Conservation (phyloP, 768 basidiomycete genomes). For the Lyophyllum decastes region DNA sequence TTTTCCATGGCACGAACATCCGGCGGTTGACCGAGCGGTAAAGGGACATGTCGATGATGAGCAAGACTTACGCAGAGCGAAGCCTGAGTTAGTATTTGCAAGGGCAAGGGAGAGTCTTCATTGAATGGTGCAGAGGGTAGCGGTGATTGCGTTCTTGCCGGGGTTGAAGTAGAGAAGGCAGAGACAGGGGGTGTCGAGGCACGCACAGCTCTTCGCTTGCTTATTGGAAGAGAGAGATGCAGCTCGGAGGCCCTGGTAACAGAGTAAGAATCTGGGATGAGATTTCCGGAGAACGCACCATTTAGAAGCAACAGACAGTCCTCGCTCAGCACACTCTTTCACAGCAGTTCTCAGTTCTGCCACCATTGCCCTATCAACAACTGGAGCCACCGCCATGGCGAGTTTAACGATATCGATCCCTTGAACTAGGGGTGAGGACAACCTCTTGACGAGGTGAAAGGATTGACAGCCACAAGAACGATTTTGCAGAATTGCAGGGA, state of each 20-base stretch:
- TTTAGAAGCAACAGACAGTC: slow-evolving; percentile 70
- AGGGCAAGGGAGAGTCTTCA: slow-evolving; percentile 33
- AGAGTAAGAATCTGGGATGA: not conserved
- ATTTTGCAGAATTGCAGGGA: too few relatives aligned
- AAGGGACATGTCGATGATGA: slow-evolving; percentile 39
- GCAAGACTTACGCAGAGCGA: slow-evolving; percentile 24
- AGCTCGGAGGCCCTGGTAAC: slow-evolving; percentile 73
- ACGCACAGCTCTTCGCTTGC: slow-evolving; percentile 40
- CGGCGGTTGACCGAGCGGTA: slow-evolving; percentile 29
- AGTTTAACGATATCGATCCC: not conserved
- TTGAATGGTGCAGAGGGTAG: slow-evolving; percentile 38
- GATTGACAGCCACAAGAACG: too few relatives aligned
- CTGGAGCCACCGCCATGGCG: slow-evolving; percentile 21
- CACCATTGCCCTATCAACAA: slow-evolving; percentile 48
- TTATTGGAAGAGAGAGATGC: slow-evolving; percentile 55
- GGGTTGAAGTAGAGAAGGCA: slow-evolving; percentile 62
- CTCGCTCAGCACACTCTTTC: slow-evolving; percentile 74
- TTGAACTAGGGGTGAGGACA: not conserved
- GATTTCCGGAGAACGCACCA: slow-evolving; percentile 48
- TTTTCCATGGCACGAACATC: slow-evolving; percentile 37
- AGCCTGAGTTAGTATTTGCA: slow-evolving; percentile 30
- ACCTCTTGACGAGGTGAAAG: too few relatives aligned
- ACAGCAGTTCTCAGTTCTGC: slow-evolving; percentile 61
- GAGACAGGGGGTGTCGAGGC: slow-evolving; percentile 23
- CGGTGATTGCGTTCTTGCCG: slow-evolving; percentile 49